These are phyloP conservation scores for Ceratocystiopsis brevicomis DNA, from an alignment of 2,329 filamentous ascomycete species.

Conservation along the genomic window DNA sequence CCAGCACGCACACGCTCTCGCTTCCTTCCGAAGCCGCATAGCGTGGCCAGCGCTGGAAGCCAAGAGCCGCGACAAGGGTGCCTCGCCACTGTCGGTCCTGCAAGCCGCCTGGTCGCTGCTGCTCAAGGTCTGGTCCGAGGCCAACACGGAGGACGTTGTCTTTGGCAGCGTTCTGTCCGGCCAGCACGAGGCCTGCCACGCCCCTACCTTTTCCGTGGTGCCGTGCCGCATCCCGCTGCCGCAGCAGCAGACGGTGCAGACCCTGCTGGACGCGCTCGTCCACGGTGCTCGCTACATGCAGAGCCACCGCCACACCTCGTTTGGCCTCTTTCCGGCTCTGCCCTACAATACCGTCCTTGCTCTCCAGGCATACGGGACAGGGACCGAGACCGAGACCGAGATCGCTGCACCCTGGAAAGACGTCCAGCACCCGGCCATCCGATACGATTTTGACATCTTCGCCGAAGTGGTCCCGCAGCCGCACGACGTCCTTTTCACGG, in stretches of 20 bases:
- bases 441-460: slow-evolving; percentile 9
- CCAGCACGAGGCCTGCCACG: slow-evolving; percentile 13
- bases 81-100: slow-evolving; percentile 16
- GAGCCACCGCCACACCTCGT: slow-evolving; percentile 12
- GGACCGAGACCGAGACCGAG: background rate
- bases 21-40: too few relatives aligned
- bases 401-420: slow-evolving; percentile 3
- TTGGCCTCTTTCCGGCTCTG: slow-evolving; percentile 13
- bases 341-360: slow-evolving; percentile 19
- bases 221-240: slow-evolving; percentile 15
- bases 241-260: background rate
- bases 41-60: too few relatives aligned
- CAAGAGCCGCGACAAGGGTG: slow-evolving; percentile 10
- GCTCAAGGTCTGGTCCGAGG: slow-evolving; percentile 15
- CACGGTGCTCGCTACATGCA: slow-evolving; percentile 3
- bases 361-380: slow-evolving; percentile 14
- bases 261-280: background rate
- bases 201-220: slow-evolving; percentile 17
- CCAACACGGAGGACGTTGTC: slow-evolving; percentile 16
- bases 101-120: slow-evolving; percentile 19
- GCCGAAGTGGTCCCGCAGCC: slow-evolving; percentile 7
- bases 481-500: slow-evolving; percentile 4
- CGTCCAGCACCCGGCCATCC: slow-evolving; percentile 6
- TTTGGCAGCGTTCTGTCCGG: slow-evolving; percentile 18
- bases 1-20: too few relatives aligned